Conservation (phyloP, 805 yeast genomes). For the Komagataella populi region DNA sequence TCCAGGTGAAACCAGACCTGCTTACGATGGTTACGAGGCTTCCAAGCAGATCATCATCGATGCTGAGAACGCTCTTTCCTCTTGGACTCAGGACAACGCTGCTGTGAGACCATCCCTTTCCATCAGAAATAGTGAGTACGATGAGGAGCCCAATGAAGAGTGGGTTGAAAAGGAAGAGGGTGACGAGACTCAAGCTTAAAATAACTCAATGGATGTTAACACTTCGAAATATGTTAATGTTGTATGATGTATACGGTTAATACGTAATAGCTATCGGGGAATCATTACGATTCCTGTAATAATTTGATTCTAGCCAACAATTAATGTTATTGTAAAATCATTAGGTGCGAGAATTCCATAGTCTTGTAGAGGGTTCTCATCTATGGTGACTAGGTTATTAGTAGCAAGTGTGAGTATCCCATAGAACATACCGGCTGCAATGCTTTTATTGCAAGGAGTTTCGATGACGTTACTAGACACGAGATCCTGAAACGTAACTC, state of each 20-base stretch:
- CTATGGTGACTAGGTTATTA: neutral
- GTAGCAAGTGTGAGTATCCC: neutral
- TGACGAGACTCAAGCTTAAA: neutral
- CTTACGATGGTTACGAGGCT: slow-evolving; percentile 96
- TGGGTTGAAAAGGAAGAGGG: slow-evolving; percentile 14
- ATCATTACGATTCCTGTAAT: neutral
- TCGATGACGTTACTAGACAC: neutral
- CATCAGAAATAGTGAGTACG: slow-evolving; percentile 60
- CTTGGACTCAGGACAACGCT: slow-evolving; percentile 95
- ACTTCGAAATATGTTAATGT: neutral
- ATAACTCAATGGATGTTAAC: neutral
- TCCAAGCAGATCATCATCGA: slow-evolving; percentile 96
- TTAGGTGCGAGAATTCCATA: neutral
- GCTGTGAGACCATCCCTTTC: slow-evolving; percentile 89
- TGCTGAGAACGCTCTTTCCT: slow-evolving; percentile 88
- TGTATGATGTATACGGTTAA: neutral
- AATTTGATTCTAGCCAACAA: neutral
- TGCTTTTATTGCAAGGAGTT: neutral
- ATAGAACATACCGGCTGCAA: neutral
- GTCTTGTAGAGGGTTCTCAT: neutral
- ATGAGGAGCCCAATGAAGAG: slow-evolving; percentile 28
- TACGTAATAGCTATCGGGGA: neutral
- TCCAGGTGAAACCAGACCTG: slow-evolving; percentile 98
- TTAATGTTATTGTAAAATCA: neutral
- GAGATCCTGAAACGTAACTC: neutral